Conservation (phyloP, 148 eudicot species). For the Vaccinium corymbosum region DNA sequence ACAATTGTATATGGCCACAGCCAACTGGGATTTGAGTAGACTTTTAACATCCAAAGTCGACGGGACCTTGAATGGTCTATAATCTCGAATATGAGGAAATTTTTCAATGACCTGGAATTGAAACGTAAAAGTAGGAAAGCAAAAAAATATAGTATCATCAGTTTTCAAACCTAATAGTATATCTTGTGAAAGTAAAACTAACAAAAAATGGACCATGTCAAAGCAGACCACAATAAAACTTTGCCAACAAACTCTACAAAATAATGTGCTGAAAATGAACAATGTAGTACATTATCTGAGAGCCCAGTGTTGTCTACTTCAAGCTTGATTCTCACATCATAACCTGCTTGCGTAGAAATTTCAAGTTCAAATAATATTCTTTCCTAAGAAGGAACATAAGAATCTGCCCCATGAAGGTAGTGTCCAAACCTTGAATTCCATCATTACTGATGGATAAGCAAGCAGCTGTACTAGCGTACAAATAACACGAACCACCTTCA, state of each 20-base stretch:
- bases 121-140: background rate
- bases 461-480: slow-evolving; percentile 74
- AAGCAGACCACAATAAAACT: background rate
- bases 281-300: slow-evolving; percentile 51
- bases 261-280: slow-evolving; percentile 5
- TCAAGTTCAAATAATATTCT: slow-evolving; percentile 1
- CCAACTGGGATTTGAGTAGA: slow-evolving; percentile 74
- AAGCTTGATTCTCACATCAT: slow-evolving; percentile 68
- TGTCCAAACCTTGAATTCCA: slow-evolving; percentile 58
- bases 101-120: slow-evolving; percentile 67
- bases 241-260: background rate
- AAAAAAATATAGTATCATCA: background rate
- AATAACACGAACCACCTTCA: slow-evolving; percentile 54
- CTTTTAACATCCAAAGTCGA: slow-evolving; percentile 44
- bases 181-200: background rate
- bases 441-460: slow-evolving; percentile 41
- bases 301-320: slow-evolving; percentile 50
- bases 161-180: background rate
- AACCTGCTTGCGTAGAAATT: slow-evolving; percentile 46
- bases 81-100: slow-evolving; percentile 83
- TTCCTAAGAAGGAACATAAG: slow-evolving; percentile 1
- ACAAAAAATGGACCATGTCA: background rate
- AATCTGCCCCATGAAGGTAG: background rate
- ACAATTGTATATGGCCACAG: slow-evolving; percentile 63
- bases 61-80: slow-evolving; percentile 57